A percentile compares a stretch with the other conserved stretches of the same genome.
phyloP scores from a whole-genome alignment of 2,329 filamentous ascomycete genomes.

The Botryosphaeria dothidea region DNA sequence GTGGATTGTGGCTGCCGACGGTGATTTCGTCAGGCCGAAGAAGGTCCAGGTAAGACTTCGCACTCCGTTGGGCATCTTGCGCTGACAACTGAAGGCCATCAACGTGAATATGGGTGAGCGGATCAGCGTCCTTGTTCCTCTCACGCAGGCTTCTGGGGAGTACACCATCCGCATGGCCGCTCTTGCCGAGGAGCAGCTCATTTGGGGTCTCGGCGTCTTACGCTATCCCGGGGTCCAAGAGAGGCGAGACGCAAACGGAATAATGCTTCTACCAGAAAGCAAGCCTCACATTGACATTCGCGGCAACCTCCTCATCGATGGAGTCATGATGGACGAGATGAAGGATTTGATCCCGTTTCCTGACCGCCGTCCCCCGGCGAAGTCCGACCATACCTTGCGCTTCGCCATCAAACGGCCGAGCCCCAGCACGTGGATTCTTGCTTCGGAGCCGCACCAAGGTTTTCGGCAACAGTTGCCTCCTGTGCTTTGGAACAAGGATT shows the following conservation, averaged over 20 bases:
- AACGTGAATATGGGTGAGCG: conserved; percentile 54
- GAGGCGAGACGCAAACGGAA: conserved; percentile 18
- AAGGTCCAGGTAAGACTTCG: conserved; percentile 39
- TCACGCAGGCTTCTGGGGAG: conserved; percentile 47
- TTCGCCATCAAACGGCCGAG: conserved; percentile 26
- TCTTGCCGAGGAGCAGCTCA: conserved; percentile 53
- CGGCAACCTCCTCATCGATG: conserved; percentile 45
- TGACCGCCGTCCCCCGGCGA: conserved; percentile 35
- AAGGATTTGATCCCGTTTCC: conserved; percentile 50
- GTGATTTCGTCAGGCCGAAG: conserved; percentile 55
- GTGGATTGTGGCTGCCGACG: conserved; percentile 58
- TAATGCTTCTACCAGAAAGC: conserved; percentile 22
- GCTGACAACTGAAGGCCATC: conserved; percentile 33
- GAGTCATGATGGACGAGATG: conserved; percentile 44
- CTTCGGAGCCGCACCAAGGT: background rate
- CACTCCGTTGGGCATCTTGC: too few species aligned
- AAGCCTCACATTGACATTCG: conserved; percentile 52
- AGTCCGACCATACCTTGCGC: conserved; percentile 50
- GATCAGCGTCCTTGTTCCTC: conserved; percentile 53
- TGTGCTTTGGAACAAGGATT: background rate
- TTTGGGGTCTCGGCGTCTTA: conserved; percentile 55
- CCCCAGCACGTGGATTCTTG: background rate
- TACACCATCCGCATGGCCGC: conserved; percentile 59
- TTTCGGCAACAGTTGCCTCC: background rate
- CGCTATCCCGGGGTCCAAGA: conserved; percentile 33